A percentile compares a stretch with the other conserved stretches of the same genome.
Conservation (phyloP, 768 basidiomycete genomes). For the Russula olivacea region DNA sequence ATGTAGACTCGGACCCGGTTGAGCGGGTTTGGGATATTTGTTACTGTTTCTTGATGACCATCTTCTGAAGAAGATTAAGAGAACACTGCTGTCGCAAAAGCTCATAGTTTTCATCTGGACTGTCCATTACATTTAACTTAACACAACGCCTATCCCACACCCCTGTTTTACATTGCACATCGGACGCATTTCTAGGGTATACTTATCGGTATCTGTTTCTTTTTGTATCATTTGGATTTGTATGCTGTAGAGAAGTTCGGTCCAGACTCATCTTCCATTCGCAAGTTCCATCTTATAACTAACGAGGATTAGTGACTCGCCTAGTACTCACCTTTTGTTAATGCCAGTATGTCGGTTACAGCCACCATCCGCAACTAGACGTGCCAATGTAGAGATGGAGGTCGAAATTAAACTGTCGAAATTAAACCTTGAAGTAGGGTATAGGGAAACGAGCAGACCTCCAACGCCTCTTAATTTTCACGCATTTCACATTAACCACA, state of each 20-base stretch:
- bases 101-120: constrained; percentile 2
- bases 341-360: neutral
- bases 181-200: constrained; percentile 1
- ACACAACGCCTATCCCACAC: neutral
- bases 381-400: neutral
- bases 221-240: neutral
- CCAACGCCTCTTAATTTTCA: neutral
- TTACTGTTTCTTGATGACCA: neutral
- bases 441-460: neutral
- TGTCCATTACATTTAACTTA: neutral
- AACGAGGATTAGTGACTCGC: neutral
- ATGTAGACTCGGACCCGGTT: neutral
- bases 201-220: neutral
- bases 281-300: too few relatives aligned
- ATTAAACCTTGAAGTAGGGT: neutral
- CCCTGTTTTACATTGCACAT: neutral
- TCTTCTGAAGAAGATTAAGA: neutral
- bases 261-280: too few relatives aligned
- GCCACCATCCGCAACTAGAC: neutral
- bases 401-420: neutral
- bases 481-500: neutral
- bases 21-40: neutral
- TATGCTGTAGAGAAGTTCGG: neutral
- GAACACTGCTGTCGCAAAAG: neutral
- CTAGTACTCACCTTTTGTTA: too few relatives aligned